Base-by-base conservation (phyloP, 495 filamentous ascomycete genomes). In the Penicillium dipodomyicola region DNA sequence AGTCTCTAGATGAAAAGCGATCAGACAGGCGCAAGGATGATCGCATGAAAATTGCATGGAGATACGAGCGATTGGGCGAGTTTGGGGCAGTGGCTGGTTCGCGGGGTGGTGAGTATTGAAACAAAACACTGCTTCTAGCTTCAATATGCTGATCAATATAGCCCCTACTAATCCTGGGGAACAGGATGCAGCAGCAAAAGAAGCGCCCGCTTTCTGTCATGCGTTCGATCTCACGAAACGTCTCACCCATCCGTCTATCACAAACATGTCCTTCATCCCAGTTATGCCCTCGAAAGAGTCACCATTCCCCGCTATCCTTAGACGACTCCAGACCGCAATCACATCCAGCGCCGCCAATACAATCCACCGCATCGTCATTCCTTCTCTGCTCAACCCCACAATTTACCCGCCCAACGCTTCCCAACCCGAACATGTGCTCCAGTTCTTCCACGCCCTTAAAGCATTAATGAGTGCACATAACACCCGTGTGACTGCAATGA, bases 11-110 rank as follows among this genome's bases (percentile, higher is more conserved):
- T 58, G 61, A 79, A 61, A 73, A 69, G 41, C 62, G 74, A 48
- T 61, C 68, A 9, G 65, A 67, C 62, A 79, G 57, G 51, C 67
- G 71, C 44, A 70, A 68, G 59, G 53, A 81, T 30, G 90, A 95
- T 54, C 87, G 84, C 70, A 98, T 98, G 94, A 97, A 96, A 76
- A 98, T 98, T 71, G 94, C 94, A 10, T 98, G 94, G 94, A 77
- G 94, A 70, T 98, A 98, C 74, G 92, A 97, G 69, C 82, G 86
- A 19, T 69, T 97, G 58, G 88, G 91, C 22, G 84, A 88, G 52
- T 80, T 83, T 74, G 74, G 84, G 25, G 67, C 74, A 27, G 74
- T 76, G 52, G 77, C 79, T 40, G 77, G 77, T 44, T 76, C 79
- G 60, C 80, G 81, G 81, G 85, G 54, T 61, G 59, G 77, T 81